Conservation (phyloP, 306 rosid genomes). For the Sophora flavescens region DNA sequence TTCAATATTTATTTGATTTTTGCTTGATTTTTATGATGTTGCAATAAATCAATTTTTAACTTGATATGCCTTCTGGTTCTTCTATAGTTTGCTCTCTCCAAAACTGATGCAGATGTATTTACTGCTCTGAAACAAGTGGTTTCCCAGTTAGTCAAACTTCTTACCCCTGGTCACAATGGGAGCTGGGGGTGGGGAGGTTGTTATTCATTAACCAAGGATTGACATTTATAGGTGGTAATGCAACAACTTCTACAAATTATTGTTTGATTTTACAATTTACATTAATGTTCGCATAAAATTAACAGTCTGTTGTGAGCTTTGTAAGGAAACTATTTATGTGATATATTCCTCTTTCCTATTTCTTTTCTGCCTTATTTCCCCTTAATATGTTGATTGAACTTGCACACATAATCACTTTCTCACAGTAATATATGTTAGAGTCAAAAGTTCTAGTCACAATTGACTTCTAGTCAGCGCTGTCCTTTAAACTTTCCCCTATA, state of each 20-base stretch:
- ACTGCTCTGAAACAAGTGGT: constrained; percentile 21
- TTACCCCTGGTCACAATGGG: neutral
- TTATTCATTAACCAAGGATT: constrained; percentile 8
- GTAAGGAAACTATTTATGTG: neutral
- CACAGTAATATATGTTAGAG: neutral
- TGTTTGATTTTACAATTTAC: constrained; percentile 21
- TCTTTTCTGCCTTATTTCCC: constrained; percentile 35
- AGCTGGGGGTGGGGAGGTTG: neutral
- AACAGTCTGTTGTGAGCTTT: neutral
- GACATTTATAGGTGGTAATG: neutral
- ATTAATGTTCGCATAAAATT: constrained; percentile 9
- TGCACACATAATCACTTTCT: constrained; percentile 3
- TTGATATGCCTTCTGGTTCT: constrained; percentile 13
- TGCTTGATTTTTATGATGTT: constrained; percentile 23
- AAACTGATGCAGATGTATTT: constrained; percentile 17
- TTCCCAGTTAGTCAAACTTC: constrained; percentile 1
- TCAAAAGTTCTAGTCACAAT: constrained; percentile 30
- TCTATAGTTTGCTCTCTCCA: constrained; percentile 14
- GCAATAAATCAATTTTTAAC: constrained; percentile 15
- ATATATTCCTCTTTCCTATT: neutral
- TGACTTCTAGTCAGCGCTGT: constrained; percentile 34
- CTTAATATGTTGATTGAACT: neutral
- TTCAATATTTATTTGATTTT: constrained; percentile 13
- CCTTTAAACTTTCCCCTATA: constrained; percentile 25
- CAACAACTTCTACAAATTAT: neutral